A percentile compares a stretch with the other conserved stretches of the same genome.
Conservation (phyloP, 768 basidiomycete species). For the Hemileccinum impolitum region DNA sequence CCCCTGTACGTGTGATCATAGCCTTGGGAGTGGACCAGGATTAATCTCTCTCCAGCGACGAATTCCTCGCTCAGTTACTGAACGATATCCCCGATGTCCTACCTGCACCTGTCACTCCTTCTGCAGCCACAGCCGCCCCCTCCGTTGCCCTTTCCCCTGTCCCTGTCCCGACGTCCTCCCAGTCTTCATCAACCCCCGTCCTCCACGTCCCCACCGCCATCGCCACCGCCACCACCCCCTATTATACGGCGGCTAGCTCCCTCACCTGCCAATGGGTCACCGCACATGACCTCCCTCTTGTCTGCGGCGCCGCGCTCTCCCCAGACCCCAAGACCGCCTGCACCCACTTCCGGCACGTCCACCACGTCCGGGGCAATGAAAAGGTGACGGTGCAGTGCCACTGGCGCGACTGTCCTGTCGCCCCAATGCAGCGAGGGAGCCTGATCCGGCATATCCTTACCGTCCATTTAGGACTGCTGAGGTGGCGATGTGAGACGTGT, state of each 20-base stretch:
- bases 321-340: constrained; percentile 1
- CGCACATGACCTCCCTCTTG: not conserved
- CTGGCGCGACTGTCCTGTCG: constrained; percentile 12
- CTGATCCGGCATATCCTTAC: constrained; percentile 17
- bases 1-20: constrained; percentile 10
- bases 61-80: constrained; percentile 13
- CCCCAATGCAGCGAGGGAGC: constrained; percentile 20
- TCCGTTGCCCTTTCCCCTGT: too few species aligned
- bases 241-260: too few species aligned
- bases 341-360: constrained; percentile 10
- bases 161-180: too few species aligned
- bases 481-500: constrained; percentile 14
- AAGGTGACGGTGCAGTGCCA: constrained; percentile 7
- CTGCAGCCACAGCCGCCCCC: not conserved
- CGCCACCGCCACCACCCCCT: not conserved
- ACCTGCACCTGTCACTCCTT: not conserved
- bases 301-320: constrained; percentile 7
- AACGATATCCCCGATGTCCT: not conserved
- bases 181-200: not conserved
- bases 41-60: constrained; percentile 2
- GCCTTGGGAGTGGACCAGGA: too few species aligned
- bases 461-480: constrained; percentile 13
- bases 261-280: constrained; percentile 13
- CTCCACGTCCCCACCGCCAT: not conserved
- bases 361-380: constrained; percentile 17